These are phyloP conservation scores for Cytospora schulzeri DNA, from an alignment of 2,329 filamentous ascomycete species.

Conservation along the genomic window DNA sequence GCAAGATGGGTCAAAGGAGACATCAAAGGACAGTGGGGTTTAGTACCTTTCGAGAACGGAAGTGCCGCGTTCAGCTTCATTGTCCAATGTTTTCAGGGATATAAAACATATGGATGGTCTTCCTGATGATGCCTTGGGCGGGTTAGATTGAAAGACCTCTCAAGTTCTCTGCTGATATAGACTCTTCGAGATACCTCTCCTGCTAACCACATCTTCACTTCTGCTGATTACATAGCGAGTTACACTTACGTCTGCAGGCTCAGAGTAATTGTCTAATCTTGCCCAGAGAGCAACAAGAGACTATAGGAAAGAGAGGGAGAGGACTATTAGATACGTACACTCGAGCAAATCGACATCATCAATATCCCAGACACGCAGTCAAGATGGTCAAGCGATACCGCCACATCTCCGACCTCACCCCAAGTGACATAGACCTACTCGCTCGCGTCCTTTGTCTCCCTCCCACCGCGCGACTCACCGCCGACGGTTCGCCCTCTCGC, in stretches of 20 bases:
- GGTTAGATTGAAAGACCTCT: slow-evolving; percentile 1
- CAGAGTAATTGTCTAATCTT: background rate
- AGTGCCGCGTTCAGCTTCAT: background rate
- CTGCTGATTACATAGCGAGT: slow-evolving; percentile 2
- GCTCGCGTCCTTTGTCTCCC: slow-evolving; percentile 43
- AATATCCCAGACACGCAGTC: background rate
- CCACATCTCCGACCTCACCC: slow-evolving; percentile 33
- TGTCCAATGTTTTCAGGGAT: background rate
- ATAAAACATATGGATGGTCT: slow-evolving; percentile 4
- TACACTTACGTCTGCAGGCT: background rate
- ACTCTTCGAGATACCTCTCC: background rate
- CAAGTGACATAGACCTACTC: slow-evolving; percentile 37
- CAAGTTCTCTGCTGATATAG: slow-evolving; percentile 1
- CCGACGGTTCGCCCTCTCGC: slow-evolving; percentile 34
- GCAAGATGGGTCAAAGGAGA: slow-evolving; percentile 9
- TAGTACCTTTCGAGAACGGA: background rate
- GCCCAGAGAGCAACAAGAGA: background rate
- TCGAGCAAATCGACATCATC: background rate
- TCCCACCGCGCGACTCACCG: slow-evolving; percentile 35
- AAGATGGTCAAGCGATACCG: slow-evolving; percentile 29
- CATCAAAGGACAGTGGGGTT: slow-evolving; percentile 8
- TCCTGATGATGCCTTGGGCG: slow-evolving; percentile 8
- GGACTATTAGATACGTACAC: background rate
- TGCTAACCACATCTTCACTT: background rate
- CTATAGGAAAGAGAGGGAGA: background rate